A percentile compares a stretch with the other conserved stretches of the same genome.
Evolutionary conservation across 129 eudicot genomes (phyloP).

Genomic region (Chrysanthemum seticuspe): DNA sequence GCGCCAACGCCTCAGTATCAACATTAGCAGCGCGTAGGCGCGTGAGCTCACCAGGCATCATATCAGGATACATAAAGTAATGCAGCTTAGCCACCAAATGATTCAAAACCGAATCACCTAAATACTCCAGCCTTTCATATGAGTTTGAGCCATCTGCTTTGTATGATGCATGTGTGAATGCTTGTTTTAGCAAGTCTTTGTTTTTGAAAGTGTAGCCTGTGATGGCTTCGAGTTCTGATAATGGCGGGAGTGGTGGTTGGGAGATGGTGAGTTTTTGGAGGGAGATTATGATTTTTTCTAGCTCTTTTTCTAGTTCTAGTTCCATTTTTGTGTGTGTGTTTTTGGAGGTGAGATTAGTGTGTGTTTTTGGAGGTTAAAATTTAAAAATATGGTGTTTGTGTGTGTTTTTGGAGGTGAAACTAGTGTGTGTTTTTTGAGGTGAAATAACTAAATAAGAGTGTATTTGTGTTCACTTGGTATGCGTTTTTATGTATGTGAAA

Average conservation of each 20-base stretch:
- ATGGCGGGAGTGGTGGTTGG: not conserved
- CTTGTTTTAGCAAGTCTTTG: conserved; percentile 33
- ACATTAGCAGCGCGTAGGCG: conserved; percentile 60
- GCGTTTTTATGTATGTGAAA: too few relatives aligned
- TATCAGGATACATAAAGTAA: conserved; percentile 34
- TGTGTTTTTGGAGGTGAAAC: too few relatives aligned
- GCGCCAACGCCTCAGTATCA: conserved; percentile 68
- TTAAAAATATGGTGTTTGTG: too few relatives aligned
- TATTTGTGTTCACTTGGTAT: too few relatives aligned
- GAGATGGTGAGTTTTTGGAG: too few relatives aligned
- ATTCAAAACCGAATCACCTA: conserved; percentile 60
- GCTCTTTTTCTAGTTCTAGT: too few relatives aligned
- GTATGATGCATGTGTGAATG: conserved; percentile 41
- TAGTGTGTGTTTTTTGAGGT: too few relatives aligned
- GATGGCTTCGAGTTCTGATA: conserved; percentile 34
- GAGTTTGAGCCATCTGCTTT: conserved; percentile 6
- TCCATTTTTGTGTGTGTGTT: too few relatives aligned
- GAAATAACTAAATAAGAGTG: too few relatives aligned
- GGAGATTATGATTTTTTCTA: too few relatives aligned
- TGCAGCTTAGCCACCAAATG: conserved; percentile 37
- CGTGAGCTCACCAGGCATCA: conserved; percentile 57
- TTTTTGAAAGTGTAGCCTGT: conserved; percentile 38
- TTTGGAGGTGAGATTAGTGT: too few relatives aligned
- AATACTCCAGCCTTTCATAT: conserved; percentile 48
- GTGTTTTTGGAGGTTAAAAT: too few relatives aligned